Base-by-base conservation (phyloP, 805 yeast genomes). In the Ogataea pini region DNA sequence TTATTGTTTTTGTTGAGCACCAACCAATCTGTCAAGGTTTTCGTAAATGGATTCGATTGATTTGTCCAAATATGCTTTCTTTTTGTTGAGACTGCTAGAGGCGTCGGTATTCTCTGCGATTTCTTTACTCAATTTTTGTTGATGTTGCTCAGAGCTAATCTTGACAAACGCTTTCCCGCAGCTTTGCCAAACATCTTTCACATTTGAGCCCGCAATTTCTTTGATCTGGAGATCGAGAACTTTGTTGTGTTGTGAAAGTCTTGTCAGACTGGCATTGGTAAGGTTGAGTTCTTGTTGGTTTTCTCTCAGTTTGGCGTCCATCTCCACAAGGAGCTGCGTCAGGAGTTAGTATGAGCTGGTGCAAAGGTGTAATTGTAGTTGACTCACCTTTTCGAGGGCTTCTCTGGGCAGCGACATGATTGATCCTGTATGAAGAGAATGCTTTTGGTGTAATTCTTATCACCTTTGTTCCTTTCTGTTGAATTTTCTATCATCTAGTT, bases 141-240 rank as follows among this genome's bases (percentile, higher is more conserved):
- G 64, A 65, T 87, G 86, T 3, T 71, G 67, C 3, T 64, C 58
- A 2, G 72, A 71, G 22, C 73, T 72, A 4, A 73, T 73, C 38
- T 69, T 64, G 8, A 85, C 68, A 63, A 85, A 86, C 25, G 89
- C 79, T 66, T 85, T 86, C 24, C 97, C 97, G 29, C 88, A 79
- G 4, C 95, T 88, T 62, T 87, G 80, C 94, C 96, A 90, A 4
- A 90, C 91, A 7, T 62, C 62, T 8, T 78, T 76, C 17, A 71
- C 71, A 8, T 70, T 73, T 12, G 76, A 68, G 24, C 51, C 55
- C 20, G 68, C 70, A 42, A 89, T 70, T 55, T 85, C 86, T 28
- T 73, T 62, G 28, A 75, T 67, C 7, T 95, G 85, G 37, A 79
- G 71, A 20, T 77, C 76, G 17, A 83, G 76, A 41, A 86, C 63